Percentiles rank a stretch among this genome's conserved stretches.
Evolutionary conservation across 768 basidiomycete genomes (phyloP).

Genomic region (Boletus reticuloceps): DNA sequence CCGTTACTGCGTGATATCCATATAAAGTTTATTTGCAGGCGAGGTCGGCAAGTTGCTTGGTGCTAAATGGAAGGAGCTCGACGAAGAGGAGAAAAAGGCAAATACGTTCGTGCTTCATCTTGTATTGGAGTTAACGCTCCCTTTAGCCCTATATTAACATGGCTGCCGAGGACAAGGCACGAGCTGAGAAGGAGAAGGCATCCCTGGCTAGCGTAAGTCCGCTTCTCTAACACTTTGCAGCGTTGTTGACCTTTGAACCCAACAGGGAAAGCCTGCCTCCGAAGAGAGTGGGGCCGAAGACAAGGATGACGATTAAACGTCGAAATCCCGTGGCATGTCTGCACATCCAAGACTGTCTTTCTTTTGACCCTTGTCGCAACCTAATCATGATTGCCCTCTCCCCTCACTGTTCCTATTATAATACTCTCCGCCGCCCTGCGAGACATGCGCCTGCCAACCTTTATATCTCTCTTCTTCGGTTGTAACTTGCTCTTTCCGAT

Average conservation of each 20-base stretch:
- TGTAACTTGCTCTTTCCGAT: constrained; percentile 23
- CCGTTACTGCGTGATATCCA: neutral
- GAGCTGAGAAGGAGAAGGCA: constrained; percentile 80
- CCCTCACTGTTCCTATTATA: constrained; percentile 16
- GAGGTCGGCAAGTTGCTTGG: constrained; percentile 95
- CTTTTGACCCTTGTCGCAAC: constrained; percentile 5
- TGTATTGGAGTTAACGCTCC: constrained; percentile 6
- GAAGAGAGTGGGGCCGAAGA: constrained; percentile 41
- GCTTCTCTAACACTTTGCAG: neutral
- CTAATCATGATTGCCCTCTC: constrained; percentile 17
- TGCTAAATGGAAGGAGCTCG: constrained; percentile 95
- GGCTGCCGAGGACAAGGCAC: constrained; percentile 82
- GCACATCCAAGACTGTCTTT: constrained; percentile 18
- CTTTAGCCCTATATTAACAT: constrained; percentile 82
- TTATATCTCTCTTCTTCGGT: constrained; percentile 11
- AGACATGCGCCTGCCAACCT: constrained; percentile 29
- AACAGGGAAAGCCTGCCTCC: constrained; percentile 31
- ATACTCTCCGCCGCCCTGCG: constrained; percentile 17
- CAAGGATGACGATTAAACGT: constrained; percentile 44
- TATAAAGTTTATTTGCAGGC: constrained; percentile 41
- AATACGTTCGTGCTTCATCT: constrained; percentile 8
- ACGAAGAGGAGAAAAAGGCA: constrained; percentile 90
- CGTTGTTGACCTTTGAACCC: neutral
- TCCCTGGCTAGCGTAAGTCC: constrained; percentile 38
- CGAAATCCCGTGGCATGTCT: neutral